Percentiles rank a stretch among this genome's conserved stretches.
phyloP scores from a whole-genome alignment of 345 rosid species.

The Moricandia moricandioides region DNA sequence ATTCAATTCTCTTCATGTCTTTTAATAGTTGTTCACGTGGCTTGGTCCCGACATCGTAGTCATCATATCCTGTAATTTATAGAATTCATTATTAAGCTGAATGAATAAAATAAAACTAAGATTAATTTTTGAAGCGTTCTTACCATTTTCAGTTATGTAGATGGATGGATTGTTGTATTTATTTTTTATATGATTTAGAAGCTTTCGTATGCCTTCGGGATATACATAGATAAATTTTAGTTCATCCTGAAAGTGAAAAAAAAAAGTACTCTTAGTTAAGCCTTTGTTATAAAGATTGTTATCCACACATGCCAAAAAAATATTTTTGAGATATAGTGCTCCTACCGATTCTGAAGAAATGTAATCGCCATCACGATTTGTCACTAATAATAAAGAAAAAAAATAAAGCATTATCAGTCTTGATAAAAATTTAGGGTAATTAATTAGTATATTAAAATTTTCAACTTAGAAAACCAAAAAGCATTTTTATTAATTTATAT shows the following conservation, averaged over 20 bases:
- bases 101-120: not conserved
- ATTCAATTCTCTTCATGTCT: conserved; percentile 28
- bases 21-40: conserved; percentile 24
- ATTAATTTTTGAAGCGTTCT: not conserved
- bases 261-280: not conserved
- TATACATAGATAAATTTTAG: conserved; percentile 14
- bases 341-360: conserved; percentile 29
- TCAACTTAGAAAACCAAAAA: not conserved
- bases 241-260: conserved; percentile 14
- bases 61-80: conserved; percentile 21
- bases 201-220: conserved; percentile 40
- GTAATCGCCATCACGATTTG: conserved; percentile 23
- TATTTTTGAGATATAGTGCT: not conserved
- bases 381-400: not conserved
- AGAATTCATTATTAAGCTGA: not conserved
- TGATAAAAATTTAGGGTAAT: not conserved
- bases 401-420: not conserved
- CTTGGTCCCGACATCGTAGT: not conserved
- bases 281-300: not conserved
- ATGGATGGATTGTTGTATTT: conserved; percentile 41
- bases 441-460: not conserved
- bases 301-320: not conserved
- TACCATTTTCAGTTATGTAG: conserved; percentile 55
- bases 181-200: conserved; percentile 36
- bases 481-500: not conserved